phyloP scores from a whole-genome alignment of 2,329 filamentous ascomycete genomes.

The Clonostachys solani region DNA sequence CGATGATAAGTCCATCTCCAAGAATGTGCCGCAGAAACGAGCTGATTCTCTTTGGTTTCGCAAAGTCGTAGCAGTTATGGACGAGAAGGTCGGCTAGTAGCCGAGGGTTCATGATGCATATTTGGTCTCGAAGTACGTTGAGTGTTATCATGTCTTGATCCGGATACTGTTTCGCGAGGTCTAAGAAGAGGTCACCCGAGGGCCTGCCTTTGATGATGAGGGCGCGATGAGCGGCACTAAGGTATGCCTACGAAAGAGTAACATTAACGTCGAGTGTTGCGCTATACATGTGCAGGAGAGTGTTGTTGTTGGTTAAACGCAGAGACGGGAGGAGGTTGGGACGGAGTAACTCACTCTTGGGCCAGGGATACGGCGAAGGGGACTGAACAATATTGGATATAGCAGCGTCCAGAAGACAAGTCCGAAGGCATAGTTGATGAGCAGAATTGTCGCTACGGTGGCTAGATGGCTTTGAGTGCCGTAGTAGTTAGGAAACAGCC shows the following conservation, averaged over 20 bases:
- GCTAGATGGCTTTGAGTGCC: slow-evolving; percentile 6
- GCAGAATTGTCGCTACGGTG: slow-evolving; percentile 2
- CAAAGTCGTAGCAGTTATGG: slow-evolving; percentile 44
- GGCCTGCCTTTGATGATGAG: slow-evolving; percentile 12
- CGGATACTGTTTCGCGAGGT: slow-evolving; percentile 14
- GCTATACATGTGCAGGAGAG: neutral
- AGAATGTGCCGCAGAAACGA: slow-evolving; percentile 47
- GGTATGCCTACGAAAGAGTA: neutral
- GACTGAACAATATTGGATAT: slow-evolving; percentile 6
- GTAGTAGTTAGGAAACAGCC: slow-evolving; percentile 13
- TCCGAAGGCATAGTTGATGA: slow-evolving; percentile 6
- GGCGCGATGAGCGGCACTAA: slow-evolving; percentile 10
- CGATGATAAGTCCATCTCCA: slow-evolving; percentile 54
- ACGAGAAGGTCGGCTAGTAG: slow-evolving; percentile 17
- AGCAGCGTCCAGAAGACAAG: slow-evolving; percentile 5
- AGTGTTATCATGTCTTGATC: slow-evolving; percentile 13
- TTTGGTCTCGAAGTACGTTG: slow-evolving; percentile 7
- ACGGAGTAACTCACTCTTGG: slow-evolving; percentile 4
- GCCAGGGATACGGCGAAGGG: slow-evolving; percentile 4
- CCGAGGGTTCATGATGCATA: slow-evolving; percentile 13
- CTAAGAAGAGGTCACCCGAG: slow-evolving; percentile 14
- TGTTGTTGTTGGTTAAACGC: neutral
- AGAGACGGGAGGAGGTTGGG: neutral
- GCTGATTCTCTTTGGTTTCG: slow-evolving; percentile 41
- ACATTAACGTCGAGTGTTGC: neutral